A percentile compares a stretch with the other conserved stretches of the same genome.
phyloP scores from a whole-genome alignment of 164 flowering plant species.

The Sedum album region DNA sequence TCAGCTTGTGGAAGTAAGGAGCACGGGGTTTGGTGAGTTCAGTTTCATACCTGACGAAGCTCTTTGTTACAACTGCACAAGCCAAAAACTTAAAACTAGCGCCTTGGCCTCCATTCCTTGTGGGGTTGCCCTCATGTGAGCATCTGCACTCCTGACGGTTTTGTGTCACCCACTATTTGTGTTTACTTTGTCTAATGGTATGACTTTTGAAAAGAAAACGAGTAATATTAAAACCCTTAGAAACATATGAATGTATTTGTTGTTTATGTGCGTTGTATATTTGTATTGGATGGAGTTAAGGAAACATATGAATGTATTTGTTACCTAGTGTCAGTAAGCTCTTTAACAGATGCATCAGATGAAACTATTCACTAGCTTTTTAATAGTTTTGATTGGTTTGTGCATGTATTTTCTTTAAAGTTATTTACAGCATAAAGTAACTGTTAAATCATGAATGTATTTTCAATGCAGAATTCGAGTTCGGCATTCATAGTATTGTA shows the following conservation, averaged over 20 bases:
- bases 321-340: neutral
- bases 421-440: neutral
- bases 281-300: neutral
- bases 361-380: neutral
- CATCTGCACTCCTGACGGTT: conserved; percentile 72
- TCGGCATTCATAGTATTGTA: neutral
- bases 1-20: conserved; percentile 42
- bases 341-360: neutral
- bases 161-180: conserved; percentile 68
- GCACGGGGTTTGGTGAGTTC: conserved; percentile 57
- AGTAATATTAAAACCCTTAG: too few species aligned
- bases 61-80: conserved; percentile 39
- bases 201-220: conserved; percentile 35
- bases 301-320: neutral
- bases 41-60: conserved; percentile 37
- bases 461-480: too few species aligned
- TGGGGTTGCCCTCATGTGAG: conserved; percentile 72
- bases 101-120: conserved; percentile 77
- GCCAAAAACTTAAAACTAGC: conserved; percentile 20
- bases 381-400: neutral
- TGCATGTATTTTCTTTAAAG: neutral
- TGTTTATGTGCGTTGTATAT: neutral
- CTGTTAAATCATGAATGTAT: neutral
- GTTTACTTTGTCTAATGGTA: conserved; percentile 66
- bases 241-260: neutral